Percentiles rank a stretch among this genome's conserved stretches.
These are phyloP conservation scores for Salix udensis DNA, from an alignment of 345 rosid species.

Conservation along the genomic window DNA sequence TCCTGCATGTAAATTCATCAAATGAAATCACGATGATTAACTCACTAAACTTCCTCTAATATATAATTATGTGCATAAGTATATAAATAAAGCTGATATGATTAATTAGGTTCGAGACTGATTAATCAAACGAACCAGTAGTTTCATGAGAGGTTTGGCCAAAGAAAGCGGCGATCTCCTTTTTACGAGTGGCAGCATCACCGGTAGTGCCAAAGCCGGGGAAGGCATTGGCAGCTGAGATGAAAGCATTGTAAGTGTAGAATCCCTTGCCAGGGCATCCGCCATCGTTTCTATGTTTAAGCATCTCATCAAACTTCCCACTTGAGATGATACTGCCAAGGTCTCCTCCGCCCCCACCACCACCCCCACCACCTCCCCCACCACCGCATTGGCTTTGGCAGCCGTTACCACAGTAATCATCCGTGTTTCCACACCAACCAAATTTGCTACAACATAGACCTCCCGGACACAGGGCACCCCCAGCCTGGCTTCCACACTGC, in stretches of 20 bases:
- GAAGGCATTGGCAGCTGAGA: slow-evolving; percentile 15
- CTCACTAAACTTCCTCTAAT: no score
- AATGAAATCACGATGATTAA: neutral
- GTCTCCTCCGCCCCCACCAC: slow-evolving; percentile 1
- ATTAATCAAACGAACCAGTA: slow-evolving; percentile 9
- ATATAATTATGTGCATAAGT: neutral
- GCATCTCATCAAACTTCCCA: neutral
- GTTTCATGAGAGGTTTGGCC: slow-evolving; percentile 26
- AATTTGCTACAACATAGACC: slow-evolving; percentile 14
- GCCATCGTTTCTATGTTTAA: slow-evolving; percentile 17
- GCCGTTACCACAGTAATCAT: neutral
- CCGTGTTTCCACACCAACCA: slow-evolving; percentile 21
- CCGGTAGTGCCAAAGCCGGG: slow-evolving; percentile 18
- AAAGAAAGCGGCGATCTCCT: slow-evolving; percentile 24
- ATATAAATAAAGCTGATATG: neutral
- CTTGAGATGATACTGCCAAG: slow-evolving; percentile 6
- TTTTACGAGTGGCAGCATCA: slow-evolving; percentile 6
- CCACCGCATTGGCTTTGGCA: slow-evolving; percentile 22
- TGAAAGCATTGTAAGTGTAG: slow-evolving; percentile 19
- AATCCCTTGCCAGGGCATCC: slow-evolving; percentile 17
- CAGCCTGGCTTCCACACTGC: slow-evolving; percentile 23
- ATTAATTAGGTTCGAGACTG: neutral
- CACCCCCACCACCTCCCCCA: neutral
- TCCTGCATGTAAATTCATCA: neutral
- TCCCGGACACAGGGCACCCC: slow-evolving; percentile 16